A percentile compares a stretch with the other conserved stretches of the same genome.
Conservation (phyloP, 1,139 yeast species). For the Debaryomyces psychrophilus region DNA sequence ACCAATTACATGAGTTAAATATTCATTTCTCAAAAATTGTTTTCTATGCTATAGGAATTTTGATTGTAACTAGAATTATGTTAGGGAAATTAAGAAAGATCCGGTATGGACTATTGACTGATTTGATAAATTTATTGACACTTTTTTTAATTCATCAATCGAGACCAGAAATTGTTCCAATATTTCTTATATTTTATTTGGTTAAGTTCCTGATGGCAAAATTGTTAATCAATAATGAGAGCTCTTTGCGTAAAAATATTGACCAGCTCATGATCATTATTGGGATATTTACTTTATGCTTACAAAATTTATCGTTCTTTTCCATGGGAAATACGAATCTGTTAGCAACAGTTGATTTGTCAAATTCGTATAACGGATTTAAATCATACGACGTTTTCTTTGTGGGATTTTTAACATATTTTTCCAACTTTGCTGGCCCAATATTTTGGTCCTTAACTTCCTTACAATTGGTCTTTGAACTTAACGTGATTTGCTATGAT, state of each 20-base stretch:
- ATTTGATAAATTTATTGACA: conserved; percentile 49
- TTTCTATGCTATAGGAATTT: conserved; percentile 25
- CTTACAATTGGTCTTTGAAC: conserved; percentile 33
- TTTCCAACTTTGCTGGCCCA: conserved; percentile 84
- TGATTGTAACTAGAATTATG: conserved; percentile 28
- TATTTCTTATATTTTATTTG: conserved; percentile 56
- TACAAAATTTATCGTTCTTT: conserved; percentile 81
- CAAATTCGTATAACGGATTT: conserved; percentile 91
- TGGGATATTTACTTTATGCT: conserved; percentile 29
- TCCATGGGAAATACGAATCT: conserved; percentile 92
- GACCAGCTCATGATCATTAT: conserved; percentile 28
- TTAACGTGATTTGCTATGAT: conserved; percentile 2
- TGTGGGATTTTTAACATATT: conserved; percentile 79
- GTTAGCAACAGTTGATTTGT: conserved; percentile 83
- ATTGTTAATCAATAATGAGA: conserved; percentile 10
- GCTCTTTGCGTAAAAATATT: conserved; percentile 16
- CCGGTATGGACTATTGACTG: conserved; percentile 37
- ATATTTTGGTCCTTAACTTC: conserved; percentile 77
- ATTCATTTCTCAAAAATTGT: conserved; percentile 33
- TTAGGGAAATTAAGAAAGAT: conserved; percentile 29
- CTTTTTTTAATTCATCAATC: conserved; percentile 72
- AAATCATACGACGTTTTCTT: conserved; percentile 64
- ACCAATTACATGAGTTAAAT: conserved; percentile 29
- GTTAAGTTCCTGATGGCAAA: conserved; percentile 29
- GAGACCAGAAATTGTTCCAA: conserved; percentile 66